phyloP scores from a whole-genome alignment of 2,329 filamentous ascomycete species.

The Huntiella savannae region DNA sequence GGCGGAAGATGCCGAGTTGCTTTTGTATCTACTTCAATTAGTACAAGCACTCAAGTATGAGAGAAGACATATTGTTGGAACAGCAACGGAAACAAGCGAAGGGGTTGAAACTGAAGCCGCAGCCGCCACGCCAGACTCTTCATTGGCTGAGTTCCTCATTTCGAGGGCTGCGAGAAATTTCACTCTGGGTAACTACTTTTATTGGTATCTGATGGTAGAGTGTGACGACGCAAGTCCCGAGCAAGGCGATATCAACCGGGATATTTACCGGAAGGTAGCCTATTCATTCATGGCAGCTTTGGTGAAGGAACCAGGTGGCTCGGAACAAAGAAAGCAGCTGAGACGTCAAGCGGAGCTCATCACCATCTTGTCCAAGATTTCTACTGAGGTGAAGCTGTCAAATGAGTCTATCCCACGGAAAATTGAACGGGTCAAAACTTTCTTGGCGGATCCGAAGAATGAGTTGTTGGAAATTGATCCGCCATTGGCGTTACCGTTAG shows the following conservation, averaged over 20 bases:
- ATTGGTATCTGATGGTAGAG: slow-evolving; percentile 98
- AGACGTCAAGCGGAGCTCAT: slow-evolving; percentile 79
- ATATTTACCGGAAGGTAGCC: slow-evolving; percentile 79
- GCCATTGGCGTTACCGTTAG: slow-evolving; percentile 70
- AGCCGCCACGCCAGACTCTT: slow-evolving; percentile 39
- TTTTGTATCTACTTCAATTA: slow-evolving; percentile 79
- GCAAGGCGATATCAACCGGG: slow-evolving; percentile 55
- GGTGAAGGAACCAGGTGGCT: slow-evolving; percentile 49
- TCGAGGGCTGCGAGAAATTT: slow-evolving; percentile 74
- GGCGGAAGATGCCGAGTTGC: slow-evolving; percentile 76
- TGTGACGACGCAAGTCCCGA: slow-evolving; percentile 69
- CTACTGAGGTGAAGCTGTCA: slow-evolving; percentile 68
- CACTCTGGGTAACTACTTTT: slow-evolving; percentile 79
- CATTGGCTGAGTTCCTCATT: slow-evolving; percentile 75
- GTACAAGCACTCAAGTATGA: slow-evolving; percentile 95
- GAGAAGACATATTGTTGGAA: slow-evolving; percentile 33
- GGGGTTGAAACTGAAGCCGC: background rate
- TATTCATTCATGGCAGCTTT: slow-evolving; percentile 92
- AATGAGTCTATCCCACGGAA: slow-evolving; percentile 63
- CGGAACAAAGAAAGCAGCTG: slow-evolving; percentile 55
- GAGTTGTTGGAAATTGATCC: slow-evolving; percentile 70
- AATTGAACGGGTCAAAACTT: slow-evolving; percentile 66
- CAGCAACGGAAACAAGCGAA: background rate
- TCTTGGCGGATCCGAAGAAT: slow-evolving; percentile 74
- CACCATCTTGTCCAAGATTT: slow-evolving; percentile 69